Evolutionary conservation across 345 rosid genomes (phyloP).

Genomic region (Reutealis trisperma): DNA sequence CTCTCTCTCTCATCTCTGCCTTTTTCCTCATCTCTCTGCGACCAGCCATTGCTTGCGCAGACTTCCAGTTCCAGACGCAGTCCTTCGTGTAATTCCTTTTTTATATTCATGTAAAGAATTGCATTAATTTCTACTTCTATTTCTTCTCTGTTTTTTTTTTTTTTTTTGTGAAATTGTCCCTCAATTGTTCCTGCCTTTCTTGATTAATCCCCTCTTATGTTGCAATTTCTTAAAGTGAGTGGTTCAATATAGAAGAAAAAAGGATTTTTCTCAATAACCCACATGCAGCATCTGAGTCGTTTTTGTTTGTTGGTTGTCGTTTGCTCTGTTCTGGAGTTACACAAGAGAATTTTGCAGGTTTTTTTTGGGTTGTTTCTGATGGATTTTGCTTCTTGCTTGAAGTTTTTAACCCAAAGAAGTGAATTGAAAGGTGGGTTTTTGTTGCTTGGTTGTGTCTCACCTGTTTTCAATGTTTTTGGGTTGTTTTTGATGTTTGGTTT

Average conservation of each 20-base stretch:
- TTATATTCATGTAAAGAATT: not conserved
- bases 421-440: constrained; percentile 47
- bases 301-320: constrained; percentile 30
- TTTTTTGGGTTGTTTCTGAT: constrained; percentile 27
- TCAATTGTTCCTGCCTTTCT: not conserved
- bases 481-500: constrained; percentile 40
- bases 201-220: not conserved
- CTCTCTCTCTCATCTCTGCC: not conserved
- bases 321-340: constrained; percentile 39
- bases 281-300: constrained; percentile 33
- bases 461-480: constrained; percentile 31
- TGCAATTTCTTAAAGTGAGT: not conserved
- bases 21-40: not conserved
- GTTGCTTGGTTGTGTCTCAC: constrained; percentile 44
- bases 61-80: no score
- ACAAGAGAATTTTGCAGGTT: constrained; percentile 24
- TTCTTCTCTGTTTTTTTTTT: not conserved
- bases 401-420: constrained; percentile 27
- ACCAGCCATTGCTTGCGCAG: not conserved
- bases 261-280: not conserved
- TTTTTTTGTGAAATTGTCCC: not conserved
- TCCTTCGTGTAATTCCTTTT: not conserved
- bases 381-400: constrained; percentile 45
- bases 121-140: not conserved
- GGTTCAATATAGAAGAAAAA: not conserved